Evolutionary conservation across 23 red algal species (phyloP).

Genomic region (Gracilaria gracilis): DNA sequence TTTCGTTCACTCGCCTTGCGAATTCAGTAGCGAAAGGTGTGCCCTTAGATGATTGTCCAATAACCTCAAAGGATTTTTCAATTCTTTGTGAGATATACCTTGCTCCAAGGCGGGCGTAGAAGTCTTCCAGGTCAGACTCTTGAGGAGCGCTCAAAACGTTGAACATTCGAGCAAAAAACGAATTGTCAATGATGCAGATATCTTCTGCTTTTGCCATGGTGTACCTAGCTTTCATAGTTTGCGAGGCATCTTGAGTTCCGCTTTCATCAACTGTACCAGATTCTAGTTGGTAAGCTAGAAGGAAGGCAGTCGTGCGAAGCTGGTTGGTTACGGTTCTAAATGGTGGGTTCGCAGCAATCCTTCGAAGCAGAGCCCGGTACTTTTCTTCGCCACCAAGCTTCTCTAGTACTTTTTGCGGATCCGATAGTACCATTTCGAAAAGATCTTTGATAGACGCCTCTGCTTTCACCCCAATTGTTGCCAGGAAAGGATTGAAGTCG

Average conservation of each 20-base stretch:
- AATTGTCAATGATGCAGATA: slow-evolving; percentile 68
- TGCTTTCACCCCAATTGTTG: slow-evolving; percentile 46
- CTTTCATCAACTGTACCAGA: background rate
- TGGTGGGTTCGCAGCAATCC: slow-evolving; percentile 33
- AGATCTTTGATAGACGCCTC: slow-evolving; percentile 56
- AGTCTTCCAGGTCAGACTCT: slow-evolving; percentile 59
- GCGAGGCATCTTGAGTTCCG: background rate
- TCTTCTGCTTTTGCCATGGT: slow-evolving; percentile 59
- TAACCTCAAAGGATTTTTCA: slow-evolving; percentile 14
- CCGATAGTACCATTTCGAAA: slow-evolving; percentile 18
- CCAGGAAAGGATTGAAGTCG: slow-evolving; percentile 57
- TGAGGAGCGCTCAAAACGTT: slow-evolving; percentile 44
- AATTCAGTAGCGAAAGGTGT: slow-evolving; percentile 41
- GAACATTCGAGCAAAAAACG: slow-evolving; percentile 54
- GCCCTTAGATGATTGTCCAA: background rate
- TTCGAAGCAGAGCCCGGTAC: slow-evolving; percentile 39
- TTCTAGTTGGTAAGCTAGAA: slow-evolving; percentile 49
- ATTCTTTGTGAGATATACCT: slow-evolving; percentile 52
- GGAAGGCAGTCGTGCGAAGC: slow-evolving; percentile 42
- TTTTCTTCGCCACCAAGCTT: slow-evolving; percentile 51
- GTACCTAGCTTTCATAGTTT: slow-evolving; percentile 13
- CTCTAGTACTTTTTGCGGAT: slow-evolving; percentile 34
- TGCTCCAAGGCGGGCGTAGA: slow-evolving; percentile 50
- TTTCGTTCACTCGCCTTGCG: slow-evolving; percentile 37
- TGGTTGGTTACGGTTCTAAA: slow-evolving; percentile 6